Evolutionary conservation across 2,329 filamentous ascomycete genomes (phyloP).

Genomic region (Sarocladium oryzae): DNA sequence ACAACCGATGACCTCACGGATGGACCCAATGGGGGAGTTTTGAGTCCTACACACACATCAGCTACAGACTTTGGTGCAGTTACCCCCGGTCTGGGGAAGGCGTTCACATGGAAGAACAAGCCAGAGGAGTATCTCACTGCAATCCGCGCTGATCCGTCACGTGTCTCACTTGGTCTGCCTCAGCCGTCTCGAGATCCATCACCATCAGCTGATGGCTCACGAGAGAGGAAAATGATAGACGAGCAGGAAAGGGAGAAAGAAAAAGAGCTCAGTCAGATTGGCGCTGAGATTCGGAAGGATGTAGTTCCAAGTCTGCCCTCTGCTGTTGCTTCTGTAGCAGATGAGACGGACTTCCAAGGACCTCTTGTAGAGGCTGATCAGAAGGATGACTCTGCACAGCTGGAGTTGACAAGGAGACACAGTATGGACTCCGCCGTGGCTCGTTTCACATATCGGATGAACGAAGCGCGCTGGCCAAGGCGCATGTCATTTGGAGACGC

Average conservation of each 20-base stretch:
- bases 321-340: conserved; percentile 50
- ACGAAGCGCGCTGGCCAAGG: conserved; percentile 61
- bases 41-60: background rate
- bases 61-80: conserved; percentile 6
- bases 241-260: conserved; percentile 18
- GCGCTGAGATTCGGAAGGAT: conserved; percentile 37
- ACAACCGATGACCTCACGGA: conserved; percentile 10
- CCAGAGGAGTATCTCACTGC: conserved; percentile 50
- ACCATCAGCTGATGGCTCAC: conserved; percentile 20
- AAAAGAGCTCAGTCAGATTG: conserved; percentile 21
- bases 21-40: background rate
- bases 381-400: conserved; percentile 34
- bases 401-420: conserved; percentile 55
- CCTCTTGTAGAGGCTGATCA: conserved; percentile 43
- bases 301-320: conserved; percentile 40
- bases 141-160: conserved; percentile 29
- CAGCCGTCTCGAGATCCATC: conserved; percentile 20
- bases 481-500: conserved; percentile 70
- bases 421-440: conserved; percentile 39
- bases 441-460: conserved; percentile 26
- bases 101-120: conserved; percentile 59
- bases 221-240: conserved; percentile 15
- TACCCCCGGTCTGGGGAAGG: conserved; percentile 27
- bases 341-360: conserved; percentile 53
- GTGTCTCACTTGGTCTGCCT: conserved; percentile 19